Evolutionary conservation across 1,139 yeast species (phyloP).

Genomic region (Geotrichum restrictum): DNA sequence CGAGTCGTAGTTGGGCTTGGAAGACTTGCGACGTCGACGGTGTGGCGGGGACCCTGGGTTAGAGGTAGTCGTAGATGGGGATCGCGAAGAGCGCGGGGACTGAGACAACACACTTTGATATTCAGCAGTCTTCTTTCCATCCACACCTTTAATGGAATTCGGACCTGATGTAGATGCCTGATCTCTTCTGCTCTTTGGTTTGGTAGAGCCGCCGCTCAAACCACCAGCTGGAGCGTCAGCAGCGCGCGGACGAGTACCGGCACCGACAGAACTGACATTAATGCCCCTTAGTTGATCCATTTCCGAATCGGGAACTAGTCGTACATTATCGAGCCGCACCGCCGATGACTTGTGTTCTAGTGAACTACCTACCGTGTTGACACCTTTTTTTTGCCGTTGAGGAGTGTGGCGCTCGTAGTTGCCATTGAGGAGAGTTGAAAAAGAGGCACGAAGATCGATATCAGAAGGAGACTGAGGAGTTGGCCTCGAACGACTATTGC

Average conservation of each 20-base stretch:
- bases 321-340: slow-evolving; percentile 10
- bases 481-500: neutral
- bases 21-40: slow-evolving; percentile 8
- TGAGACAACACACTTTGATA: neutral
- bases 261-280: too few relatives aligned
- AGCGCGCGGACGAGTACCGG: neutral
- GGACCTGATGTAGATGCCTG: too few relatives aligned
- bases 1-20: neutral
- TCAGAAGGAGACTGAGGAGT: slow-evolving; percentile 4
- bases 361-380: neutral
- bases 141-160: too few relatives aligned
- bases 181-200: neutral
- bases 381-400: neutral
- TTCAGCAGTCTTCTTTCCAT: neutral
- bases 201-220: neutral
- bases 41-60: neutral
- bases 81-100: neutral
- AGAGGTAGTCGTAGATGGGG: neutral
- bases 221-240: too few relatives aligned
- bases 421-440: slow-evolving; percentile 7
- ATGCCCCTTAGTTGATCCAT: slow-evolving; percentile 1
- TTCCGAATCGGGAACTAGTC: slow-evolving; percentile 14
- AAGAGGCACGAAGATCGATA: slow-evolving; percentile 10
- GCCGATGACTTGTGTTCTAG: slow-evolving; percentile 3
- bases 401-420: neutral